These are phyloP conservation scores for Reticulascus tulasneorum DNA, from an alignment of 2,329 filamentous ascomycete species.

Conservation along the genomic window DNA sequence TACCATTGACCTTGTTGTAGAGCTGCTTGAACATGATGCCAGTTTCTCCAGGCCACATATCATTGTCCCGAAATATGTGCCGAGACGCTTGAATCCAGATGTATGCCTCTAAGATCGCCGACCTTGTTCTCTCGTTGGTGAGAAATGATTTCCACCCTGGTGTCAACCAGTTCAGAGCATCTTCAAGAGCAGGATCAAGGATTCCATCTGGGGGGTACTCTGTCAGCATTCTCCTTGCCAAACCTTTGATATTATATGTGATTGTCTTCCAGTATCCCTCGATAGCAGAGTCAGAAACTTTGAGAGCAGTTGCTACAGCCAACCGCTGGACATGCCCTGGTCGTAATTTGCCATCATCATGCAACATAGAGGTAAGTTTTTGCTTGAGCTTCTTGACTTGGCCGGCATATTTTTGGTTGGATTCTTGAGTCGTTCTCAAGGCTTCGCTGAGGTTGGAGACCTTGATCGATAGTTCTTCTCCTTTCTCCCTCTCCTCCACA, in stretches of 20 bases:
- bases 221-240: conserved; percentile 7
- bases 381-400: conserved; percentile 2
- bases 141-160: background rate
- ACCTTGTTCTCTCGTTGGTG: background rate
- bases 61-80: background rate
- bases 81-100: background rate
- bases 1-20: background rate
- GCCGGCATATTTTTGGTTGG: background rate
- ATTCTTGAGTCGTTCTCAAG: background rate
- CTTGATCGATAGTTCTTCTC: too few species aligned
- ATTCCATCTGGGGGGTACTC: background rate
- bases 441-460: conserved; percentile 1
- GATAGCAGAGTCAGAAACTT: conserved; percentile 12
- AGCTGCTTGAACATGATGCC: too few species aligned
- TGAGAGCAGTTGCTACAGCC: conserved; percentile 6
- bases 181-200: background rate
- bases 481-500: too few species aligned
- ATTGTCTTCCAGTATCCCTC: conserved; percentile 14
- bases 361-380: too few species aligned
- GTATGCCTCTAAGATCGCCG: background rate
- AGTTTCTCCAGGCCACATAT: background rate
- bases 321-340: background rate
- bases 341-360: background rate
- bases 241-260: conserved; percentile 11
- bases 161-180: accelerated